phyloP scores from a whole-genome alignment of 306 rosid genomes.

The Pterocarpus santalinus region DNA sequence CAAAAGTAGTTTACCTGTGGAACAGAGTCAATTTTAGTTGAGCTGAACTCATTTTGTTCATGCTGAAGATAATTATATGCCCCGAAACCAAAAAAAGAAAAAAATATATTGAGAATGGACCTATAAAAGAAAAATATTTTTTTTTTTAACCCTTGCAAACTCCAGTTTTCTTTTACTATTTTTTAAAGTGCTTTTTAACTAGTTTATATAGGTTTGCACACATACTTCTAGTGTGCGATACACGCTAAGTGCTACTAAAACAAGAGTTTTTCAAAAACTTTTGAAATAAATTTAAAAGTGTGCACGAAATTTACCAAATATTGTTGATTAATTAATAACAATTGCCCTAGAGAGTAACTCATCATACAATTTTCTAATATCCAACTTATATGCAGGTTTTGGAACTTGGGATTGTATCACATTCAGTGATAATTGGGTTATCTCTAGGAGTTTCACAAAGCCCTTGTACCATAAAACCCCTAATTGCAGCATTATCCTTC shows the following conservation, averaged over 20 bases:
- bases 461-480: conserved; percentile 87
- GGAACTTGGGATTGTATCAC: conserved; percentile 97
- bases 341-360: background rate
- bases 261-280: background rate
- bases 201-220: background rate
- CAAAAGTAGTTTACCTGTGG: background rate
- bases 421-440: conserved; percentile 90
- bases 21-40: conserved; percentile 6
- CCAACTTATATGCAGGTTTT: conserved; percentile 62
- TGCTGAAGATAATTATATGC: no score
- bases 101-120: no score
- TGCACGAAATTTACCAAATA: background rate
- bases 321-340: background rate
- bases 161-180: no score
- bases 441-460: conserved; percentile 93
- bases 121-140: no score
- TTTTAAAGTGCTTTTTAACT: background rate
- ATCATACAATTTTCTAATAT: background rate
- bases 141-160: no score
- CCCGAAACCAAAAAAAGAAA: no score
- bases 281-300: background rate
- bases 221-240: background rate
- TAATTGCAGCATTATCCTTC: conserved; percentile 87
- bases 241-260: background rate
- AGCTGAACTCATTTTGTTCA: background rate